phyloP scores from a whole-genome alignment of 2,329 filamentous ascomycete genomes.

The Cytospora chrysosperma region DNA sequence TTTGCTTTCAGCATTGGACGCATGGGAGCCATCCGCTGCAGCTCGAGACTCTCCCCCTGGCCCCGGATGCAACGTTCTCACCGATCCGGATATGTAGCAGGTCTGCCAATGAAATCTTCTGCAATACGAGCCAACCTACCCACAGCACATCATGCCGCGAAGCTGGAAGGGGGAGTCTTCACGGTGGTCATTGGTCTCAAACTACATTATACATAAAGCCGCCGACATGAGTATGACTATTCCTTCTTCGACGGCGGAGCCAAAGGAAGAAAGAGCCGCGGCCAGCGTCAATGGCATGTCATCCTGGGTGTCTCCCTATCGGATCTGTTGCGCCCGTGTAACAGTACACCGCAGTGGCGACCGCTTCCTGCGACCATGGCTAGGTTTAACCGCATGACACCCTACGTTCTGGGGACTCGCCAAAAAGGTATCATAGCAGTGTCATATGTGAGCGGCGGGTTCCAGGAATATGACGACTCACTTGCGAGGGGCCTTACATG shows the following conservation, averaged over 20 bases:
- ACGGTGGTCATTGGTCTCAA: not conserved
- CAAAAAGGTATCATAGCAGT: not conserved
- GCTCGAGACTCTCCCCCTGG: not conserved
- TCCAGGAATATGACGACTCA: not conserved
- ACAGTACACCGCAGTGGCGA: not conserved
- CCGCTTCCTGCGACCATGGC: not conserved
- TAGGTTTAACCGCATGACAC: not conserved
- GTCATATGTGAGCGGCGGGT: not conserved
- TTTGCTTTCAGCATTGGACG: not conserved
- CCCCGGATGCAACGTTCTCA: not conserved
- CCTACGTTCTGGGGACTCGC: not conserved
- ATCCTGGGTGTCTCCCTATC: not conserved
- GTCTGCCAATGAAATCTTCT: not conserved
- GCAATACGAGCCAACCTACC: not conserved
- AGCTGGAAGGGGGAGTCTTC: not conserved
- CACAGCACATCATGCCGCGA: not conserved
- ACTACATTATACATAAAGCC: not conserved
- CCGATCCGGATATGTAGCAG: too few relatives aligned
- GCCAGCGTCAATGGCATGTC: not conserved
- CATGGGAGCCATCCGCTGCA: not conserved
- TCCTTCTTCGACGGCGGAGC: not conserved
- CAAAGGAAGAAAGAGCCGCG: not conserved
- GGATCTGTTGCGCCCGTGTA: not conserved
- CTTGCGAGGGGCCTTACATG: not conserved
- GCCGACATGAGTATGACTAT: not conserved